Base-by-base conservation (phyloP, 345 rosid species). In the Melastoma malabathricum region DNA sequence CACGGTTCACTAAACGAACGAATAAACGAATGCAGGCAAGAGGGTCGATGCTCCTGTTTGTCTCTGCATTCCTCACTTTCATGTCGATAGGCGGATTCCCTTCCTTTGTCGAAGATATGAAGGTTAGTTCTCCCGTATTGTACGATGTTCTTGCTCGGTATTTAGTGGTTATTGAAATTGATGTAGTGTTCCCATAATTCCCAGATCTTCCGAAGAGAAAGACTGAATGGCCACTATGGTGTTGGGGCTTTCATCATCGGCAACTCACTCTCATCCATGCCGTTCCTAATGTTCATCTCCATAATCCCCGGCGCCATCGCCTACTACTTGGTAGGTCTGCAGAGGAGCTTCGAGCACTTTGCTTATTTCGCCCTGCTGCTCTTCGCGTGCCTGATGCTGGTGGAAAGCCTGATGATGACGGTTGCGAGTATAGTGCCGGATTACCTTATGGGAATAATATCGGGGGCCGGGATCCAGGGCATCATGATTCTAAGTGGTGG, bases 41-140 rank as follows among this genome's bases (percentile, higher is more conserved):
- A 62, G 76, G 62, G 17, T 73, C 79, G 1, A 46, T 71, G 54
- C 54, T 76, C 14, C 55, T 62, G 77, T 79, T 73, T 5, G 46
- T 79, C 14, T 55, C 82, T 14, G 41, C 79, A 14, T 79, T 79
- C 66, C 52, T 76, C 22, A 76, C 81, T 4, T 73, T 73, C 59
- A 74, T 75, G 86, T 52, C 77, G 18, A 69, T 73, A 8, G 75
- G 82, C 10, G 85, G 79, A 44, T 79, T 73, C 58, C 79, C 82
- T 43, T 79, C 79, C 34, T 79, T 79, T 56, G 75, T 75, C 4
- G 82, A 79, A 46, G 85, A 79, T 15, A 69, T 78, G 76, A 78
- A 78, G 78, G 78, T 75, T 48, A 1, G 38, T 25, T 18, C 8
- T 20, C 20, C 3, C 20, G 4, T 51, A n/a, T 50, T 41, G 49